A percentile compares a stretch with the other conserved stretches of the same genome.
Evolutionary conservation across 1,284 basidiomycete genomes (phyloP).

Genomic region (Boletus hoseneyae): DNA sequence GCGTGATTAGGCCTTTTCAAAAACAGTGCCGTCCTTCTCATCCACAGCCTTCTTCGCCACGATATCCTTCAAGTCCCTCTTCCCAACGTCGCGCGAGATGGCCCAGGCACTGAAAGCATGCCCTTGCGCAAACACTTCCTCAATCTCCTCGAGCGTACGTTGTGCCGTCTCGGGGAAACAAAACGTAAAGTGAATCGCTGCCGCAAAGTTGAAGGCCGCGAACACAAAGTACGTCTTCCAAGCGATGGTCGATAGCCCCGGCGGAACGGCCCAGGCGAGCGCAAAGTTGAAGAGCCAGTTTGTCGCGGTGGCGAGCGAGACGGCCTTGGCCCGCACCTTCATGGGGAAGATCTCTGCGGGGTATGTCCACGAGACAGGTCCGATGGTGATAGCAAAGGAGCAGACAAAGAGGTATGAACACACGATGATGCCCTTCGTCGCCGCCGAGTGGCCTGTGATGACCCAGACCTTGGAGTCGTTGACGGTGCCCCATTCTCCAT

Average conservation of each 20-base stretch:
- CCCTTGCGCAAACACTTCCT: conserved; percentile 68
- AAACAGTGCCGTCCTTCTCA: conserved; percentile 5
- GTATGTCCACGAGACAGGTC: conserved; percentile 70
- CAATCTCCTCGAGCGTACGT: conserved; percentile 70
- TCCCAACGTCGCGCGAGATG: conserved; percentile 58
- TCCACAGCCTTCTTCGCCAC: conserved; percentile 17
- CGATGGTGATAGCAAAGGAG: conserved; percentile 73
- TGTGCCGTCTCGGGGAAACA: conserved; percentile 75
- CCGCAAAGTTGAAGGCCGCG: conserved; percentile 71
- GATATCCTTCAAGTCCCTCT: conserved; percentile 54
- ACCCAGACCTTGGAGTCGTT: conserved; percentile 50
- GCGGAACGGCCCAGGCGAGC: conserved; percentile 63
- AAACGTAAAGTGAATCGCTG: conserved; percentile 66
- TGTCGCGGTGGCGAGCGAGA: conserved; percentile 55
- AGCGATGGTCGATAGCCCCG: conserved; percentile 48
- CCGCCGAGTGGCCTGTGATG: conserved; percentile 50
- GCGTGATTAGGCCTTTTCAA: conserved; percentile 13
- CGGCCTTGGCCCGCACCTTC: conserved; percentile 71
- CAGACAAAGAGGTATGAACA: conserved; percentile 76
- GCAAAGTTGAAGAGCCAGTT: conserved; percentile 78
- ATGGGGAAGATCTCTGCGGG: conserved; percentile 67
- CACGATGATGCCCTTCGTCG: conserved; percentile 69
- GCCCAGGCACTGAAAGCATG: conserved; percentile 72
- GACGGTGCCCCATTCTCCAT: conserved; percentile 54
- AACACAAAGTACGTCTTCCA: conserved; percentile 75